Evolutionary conservation across 305 asterid genomes (phyloP), one percentile per base, ranked within the genome.

Genomic region (Fraxinus velutina): DNA sequence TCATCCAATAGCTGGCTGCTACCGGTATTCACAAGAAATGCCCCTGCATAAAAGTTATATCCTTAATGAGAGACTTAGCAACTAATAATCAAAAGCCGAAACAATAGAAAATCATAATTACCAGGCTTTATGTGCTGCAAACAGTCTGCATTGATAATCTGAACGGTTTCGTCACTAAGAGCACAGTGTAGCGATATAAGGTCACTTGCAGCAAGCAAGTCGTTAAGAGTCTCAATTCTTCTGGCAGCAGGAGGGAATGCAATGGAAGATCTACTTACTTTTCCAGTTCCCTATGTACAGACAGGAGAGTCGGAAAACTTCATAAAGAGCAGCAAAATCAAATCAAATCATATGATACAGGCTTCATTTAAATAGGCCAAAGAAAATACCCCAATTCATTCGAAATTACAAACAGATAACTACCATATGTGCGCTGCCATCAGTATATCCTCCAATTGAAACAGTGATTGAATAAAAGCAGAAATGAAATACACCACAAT

Each of bases 1-100:
- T 96, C 99, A 84, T 96, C 99, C 89, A 96, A 84, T 74, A 96
- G 92, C 91, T 94, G 99, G 90, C 96, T 90, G 86, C 99, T 96
- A 71, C 99, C 97, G 15, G 98, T 92, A 88, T 96, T 96, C 72
- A 96, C 97, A 80, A 96, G 98, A 90, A 96, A 96, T 71, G 98
- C 96, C 83, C 99, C 99, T 96, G 89, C 74, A 84, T 24, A 72
- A 34, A 87, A 91, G 80, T 77, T 83, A 42, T 80, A 84, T 73
- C 75, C 76, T 74, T 75, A 66, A 81, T 87, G 80, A 87, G 89
- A 50, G 33, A 83, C 77, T 78, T 36, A 37, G 57, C 74, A 75
- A 29, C 47, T 13, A 74, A 76, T 80, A 74, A 74, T n/a, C 22
- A 73, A 79, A 55, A 55, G 77, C 44, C 3, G 55, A 60, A 80